phyloP scores from a whole-genome alignment of 371 early-diverging fungal species.

The Mortierella sp. region DNA sequence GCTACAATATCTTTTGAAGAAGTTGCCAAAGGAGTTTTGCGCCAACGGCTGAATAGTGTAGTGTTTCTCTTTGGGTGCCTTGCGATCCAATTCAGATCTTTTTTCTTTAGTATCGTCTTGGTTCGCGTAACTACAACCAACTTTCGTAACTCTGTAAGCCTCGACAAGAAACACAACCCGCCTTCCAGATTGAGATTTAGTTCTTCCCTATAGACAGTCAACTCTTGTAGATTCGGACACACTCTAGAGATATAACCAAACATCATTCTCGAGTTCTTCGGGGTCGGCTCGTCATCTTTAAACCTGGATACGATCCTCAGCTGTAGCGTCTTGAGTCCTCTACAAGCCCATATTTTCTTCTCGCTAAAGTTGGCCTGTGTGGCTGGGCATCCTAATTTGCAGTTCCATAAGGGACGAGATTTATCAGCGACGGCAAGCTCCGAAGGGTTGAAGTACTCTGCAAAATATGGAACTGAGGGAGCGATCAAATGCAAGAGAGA shows the following conservation, averaged over 20 bases:
- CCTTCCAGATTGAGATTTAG: not conserved
- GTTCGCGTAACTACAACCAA: not conserved
- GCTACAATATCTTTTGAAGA: not conserved
- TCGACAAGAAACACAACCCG: slow-evolving; percentile 1
- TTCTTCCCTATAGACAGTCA: not conserved
- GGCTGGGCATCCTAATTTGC: not conserved
- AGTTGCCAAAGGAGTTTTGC: not conserved
- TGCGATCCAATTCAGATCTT: slow-evolving; percentile 1
- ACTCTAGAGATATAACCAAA: slow-evolving; percentile 6
- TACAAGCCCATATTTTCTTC: not conserved
- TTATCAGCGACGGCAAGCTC: not conserved
- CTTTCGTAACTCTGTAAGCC: not conserved
- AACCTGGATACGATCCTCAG: not conserved
- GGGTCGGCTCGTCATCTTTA: not conserved
- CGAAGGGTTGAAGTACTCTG: not conserved
- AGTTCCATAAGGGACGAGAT: not conserved
- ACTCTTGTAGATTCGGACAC: not conserved
- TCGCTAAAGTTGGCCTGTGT: not conserved
- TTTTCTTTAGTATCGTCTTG: not conserved
- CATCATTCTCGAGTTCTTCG: not conserved
- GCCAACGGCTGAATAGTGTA: not conserved
- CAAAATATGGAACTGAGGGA: not conserved
- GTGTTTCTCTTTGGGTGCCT: not conserved
- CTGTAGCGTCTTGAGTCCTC: not conserved
- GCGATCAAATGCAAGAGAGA: slow-evolving; percentile 1